phyloP scores from a whole-genome alignment of 2,329 filamentous ascomycete genomes.

The Mycocentrospora acerina region DNA sequence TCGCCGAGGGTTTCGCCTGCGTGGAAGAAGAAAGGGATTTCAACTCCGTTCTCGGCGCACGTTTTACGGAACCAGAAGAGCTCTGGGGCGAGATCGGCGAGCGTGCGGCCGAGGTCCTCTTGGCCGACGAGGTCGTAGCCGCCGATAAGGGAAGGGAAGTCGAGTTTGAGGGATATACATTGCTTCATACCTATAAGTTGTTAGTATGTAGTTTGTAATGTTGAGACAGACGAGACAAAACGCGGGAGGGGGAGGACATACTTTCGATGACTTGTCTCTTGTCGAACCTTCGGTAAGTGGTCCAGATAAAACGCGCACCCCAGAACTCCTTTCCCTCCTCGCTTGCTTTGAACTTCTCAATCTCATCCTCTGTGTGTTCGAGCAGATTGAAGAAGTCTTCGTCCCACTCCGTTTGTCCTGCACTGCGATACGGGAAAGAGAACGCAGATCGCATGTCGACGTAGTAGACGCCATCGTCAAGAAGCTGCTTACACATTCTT shows the following conservation, averaged over 20 bases:
- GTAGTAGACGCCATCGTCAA: slow-evolving; percentile 82
- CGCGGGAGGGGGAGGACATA: slow-evolving; percentile 16
- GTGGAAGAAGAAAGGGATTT: slow-evolving; percentile 94
- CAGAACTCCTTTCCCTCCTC: slow-evolving; percentile 76
- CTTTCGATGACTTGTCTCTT: slow-evolving; percentile 69
- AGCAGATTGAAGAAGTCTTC: slow-evolving; percentile 70
- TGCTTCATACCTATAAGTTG: slow-evolving; percentile 66
- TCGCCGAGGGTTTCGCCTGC: slow-evolving; percentile 85
- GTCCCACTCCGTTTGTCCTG: slow-evolving; percentile 66
- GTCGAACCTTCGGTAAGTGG: slow-evolving; percentile 64
- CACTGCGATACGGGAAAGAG: slow-evolving; percentile 66
- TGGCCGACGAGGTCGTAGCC: slow-evolving; percentile 91
- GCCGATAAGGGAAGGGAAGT: slow-evolving; percentile 75
- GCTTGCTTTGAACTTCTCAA: slow-evolving; percentile 71
- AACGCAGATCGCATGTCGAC: slow-evolving; percentile 81
- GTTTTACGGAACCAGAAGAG: slow-evolving; percentile 92
- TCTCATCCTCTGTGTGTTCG: slow-evolving; percentile 72
- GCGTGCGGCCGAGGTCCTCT: slow-evolving; percentile 75
- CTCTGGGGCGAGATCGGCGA: slow-evolving; percentile 76
- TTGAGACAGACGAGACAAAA: neutral
- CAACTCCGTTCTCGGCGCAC: slow-evolving; percentile 73
- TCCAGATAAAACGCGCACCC: slow-evolving; percentile 85
- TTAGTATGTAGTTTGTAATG: slow-evolving; percentile 1
- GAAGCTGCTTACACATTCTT: slow-evolving; percentile 68
- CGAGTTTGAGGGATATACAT: slow-evolving; percentile 79